Percentiles rank a stretch among this genome's conserved stretches.
These are phyloP conservation scores for Vigna radiata DNA, from an alignment of 306 rosid species.

Conservation along the genomic window DNA sequence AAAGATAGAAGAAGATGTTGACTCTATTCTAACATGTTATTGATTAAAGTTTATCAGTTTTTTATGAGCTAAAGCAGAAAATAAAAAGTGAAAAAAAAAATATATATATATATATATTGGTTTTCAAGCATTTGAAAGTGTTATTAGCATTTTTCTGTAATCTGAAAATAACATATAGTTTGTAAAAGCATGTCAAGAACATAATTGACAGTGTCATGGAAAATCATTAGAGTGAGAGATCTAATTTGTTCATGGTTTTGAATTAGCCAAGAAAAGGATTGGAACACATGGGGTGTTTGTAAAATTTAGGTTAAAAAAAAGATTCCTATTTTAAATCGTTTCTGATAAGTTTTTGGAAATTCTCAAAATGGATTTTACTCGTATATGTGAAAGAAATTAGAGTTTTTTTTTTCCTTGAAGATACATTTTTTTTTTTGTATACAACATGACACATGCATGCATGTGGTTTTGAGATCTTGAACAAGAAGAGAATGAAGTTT, in stretches of 20 bases:
- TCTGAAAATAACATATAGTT: neutral
- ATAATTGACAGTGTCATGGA: slow-evolving; percentile 26
- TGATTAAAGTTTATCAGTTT: no score
- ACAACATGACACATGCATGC: slow-evolving; percentile 7
- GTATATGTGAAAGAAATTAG: slow-evolving; percentile 35
- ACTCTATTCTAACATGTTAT: no score
- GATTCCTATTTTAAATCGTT: slow-evolving; percentile 4
- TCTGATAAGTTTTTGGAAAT: slow-evolving; percentile 25
- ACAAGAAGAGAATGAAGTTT: neutral
- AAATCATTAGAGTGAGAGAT: slow-evolving; percentile 18
- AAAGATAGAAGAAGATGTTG: no score
- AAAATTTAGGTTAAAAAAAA: slow-evolving; percentile 37
- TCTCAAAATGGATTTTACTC: slow-evolving; percentile 39
- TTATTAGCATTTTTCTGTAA: neutral
- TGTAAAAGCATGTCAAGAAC: slow-evolving; percentile 23
- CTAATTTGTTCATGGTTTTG: slow-evolving; percentile 21
- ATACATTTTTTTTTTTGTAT: neutral
- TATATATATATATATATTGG: neutral
- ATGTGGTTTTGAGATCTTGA: slow-evolving; percentile 43
- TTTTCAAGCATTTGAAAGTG: no score
- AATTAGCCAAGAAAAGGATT: slow-evolving; percentile 33
- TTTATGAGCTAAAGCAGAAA: no score
- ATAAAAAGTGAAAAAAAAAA: no score
- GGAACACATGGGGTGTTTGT: slow-evolving; percentile 46
- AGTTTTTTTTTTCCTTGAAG: neutral